A percentile compares a stretch with the other conserved stretches of the same genome.
Evolutionary conservation across 2,329 filamentous ascomycete species (phyloP).

Genomic region (Diaporthe eres): DNA sequence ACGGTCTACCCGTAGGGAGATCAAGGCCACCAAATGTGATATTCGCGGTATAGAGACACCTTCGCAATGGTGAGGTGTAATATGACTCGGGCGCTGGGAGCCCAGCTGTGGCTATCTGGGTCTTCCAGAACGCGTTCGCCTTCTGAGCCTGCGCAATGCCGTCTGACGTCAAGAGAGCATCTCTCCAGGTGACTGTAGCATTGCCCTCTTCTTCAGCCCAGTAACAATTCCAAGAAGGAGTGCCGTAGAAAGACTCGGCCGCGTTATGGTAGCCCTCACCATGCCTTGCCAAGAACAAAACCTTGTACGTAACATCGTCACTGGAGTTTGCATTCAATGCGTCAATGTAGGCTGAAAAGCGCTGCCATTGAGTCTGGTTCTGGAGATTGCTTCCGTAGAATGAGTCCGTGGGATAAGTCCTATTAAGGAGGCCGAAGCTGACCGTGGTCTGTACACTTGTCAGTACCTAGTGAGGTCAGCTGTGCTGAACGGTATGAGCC

Average conservation of each 20-base stretch:
- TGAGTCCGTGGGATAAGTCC: conserved; percentile 70
- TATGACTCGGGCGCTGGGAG: conserved; percentile 74
- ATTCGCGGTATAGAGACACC: conserved; percentile 74
- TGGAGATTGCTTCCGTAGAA: conserved; percentile 53
- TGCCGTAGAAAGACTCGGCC: conserved; percentile 77
- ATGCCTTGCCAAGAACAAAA: conserved; percentile 78
- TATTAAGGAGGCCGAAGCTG: conserved; percentile 77
- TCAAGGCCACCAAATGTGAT: conserved; percentile 65
- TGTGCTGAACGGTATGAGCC: conserved; percentile 43
- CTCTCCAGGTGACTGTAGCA: conserved; percentile 72
- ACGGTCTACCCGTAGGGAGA: conserved; percentile 55
- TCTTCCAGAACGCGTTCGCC: conserved; percentile 1
- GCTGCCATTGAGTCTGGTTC: conserved; percentile 73
- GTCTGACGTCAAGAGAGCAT: conserved; percentile 71
- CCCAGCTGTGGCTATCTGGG: conserved; percentile 54
- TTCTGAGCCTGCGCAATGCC: conserved; percentile 49
- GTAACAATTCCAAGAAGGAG: conserved; percentile 79
- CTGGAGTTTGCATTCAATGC: conserved; percentile 64
- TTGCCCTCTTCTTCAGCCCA: conserved; percentile 77
- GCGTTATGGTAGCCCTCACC: conserved; percentile 77
- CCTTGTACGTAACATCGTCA: conserved; percentile 71
- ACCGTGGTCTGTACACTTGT: conserved; percentile 61
- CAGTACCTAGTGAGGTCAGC: not conserved
- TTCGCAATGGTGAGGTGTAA: conserved; percentile 74
- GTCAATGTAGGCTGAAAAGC: conserved; percentile 71